Percentiles rank a stretch among this genome's conserved stretches.
Evolutionary conservation across 2,329 filamentous ascomycete genomes (phyloP).

Genomic region (Sporothrix pseudoabietina): DNA sequence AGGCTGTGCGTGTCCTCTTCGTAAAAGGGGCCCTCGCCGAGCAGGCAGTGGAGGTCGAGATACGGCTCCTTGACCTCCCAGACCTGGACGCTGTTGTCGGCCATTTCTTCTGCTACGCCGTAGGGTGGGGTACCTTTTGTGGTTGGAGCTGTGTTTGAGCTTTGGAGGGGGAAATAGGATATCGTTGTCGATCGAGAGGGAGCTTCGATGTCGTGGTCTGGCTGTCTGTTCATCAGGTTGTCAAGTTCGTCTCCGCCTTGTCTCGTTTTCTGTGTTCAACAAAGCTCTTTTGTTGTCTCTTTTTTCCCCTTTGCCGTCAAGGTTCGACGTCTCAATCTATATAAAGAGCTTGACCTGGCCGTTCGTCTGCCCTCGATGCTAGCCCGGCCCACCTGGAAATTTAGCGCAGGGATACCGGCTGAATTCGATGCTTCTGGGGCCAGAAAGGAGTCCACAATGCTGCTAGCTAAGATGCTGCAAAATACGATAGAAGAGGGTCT

Average conservation of each 20-base stretch:
- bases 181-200: background rate
- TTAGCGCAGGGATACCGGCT: conserved; percentile 22
- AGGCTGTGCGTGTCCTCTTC: conserved; percentile 65
- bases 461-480: background rate
- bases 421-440: background rate
- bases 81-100: conserved; percentile 41
- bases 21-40: conserved; percentile 76
- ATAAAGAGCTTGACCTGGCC: conserved; percentile 10
- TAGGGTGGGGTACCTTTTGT: background rate
- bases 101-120: conserved; percentile 8
- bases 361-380: background rate
- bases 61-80: conserved; percentile 58
- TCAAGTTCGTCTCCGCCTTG: background rate
- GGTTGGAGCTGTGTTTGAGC: background rate
- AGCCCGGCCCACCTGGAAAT: conserved; percentile 16
- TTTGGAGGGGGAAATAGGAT: background rate
- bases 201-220: background rate
- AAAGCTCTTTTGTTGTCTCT: background rate
- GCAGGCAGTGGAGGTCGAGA: conserved; percentile 64
- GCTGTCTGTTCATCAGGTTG: background rate
- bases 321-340: background rate
- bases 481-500: background rate
- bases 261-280: background rate
- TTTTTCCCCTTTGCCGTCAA: background rate
- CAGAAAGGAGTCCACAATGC: conserved; percentile 6